Percentiles rank a stretch among this genome's conserved stretches.
Conservation (phyloP, 2,329 filamentous ascomycete genomes). For the Ustilaginoidea virens region DNA sequence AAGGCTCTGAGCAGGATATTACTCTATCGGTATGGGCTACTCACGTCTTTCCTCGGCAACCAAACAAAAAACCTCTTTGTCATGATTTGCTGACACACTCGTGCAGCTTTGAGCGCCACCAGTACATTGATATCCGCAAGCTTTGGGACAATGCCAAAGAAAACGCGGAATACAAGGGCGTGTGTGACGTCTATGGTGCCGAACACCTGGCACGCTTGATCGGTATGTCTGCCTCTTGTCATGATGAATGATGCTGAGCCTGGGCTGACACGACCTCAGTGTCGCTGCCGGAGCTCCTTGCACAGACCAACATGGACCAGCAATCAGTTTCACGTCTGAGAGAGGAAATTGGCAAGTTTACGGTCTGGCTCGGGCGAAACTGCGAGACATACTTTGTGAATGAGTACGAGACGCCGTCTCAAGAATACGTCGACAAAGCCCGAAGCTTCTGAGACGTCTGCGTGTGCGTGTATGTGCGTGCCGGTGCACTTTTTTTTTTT, state of each 20-base stretch:
- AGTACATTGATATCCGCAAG: conserved; percentile 67
- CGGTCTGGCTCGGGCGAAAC: conserved; percentile 68
- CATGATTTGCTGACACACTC: background rate
- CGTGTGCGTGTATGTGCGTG: background rate
- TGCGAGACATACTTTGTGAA: conserved; percentile 62
- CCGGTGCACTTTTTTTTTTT: background rate
- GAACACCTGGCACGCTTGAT: conserved; percentile 84
- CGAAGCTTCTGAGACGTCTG: conserved; percentile 21
- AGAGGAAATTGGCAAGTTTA: conserved; percentile 78
- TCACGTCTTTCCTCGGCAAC: background rate
- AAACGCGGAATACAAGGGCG: conserved; percentile 52
- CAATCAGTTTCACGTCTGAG: conserved; percentile 79
- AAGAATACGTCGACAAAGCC: conserved; percentile 58
- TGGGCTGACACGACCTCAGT: conserved; percentile 33
- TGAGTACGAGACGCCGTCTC: conserved; percentile 57
- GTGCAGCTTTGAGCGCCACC: conserved; percentile 71
- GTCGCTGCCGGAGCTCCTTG: conserved; percentile 79
- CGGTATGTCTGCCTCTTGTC: conserved; percentile 37
- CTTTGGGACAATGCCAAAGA: conserved; percentile 48
- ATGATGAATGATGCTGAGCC: no score
- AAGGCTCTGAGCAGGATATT: conserved; percentile 76
- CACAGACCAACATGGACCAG: conserved; percentile 95
- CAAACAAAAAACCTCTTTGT: no score
- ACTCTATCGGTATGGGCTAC: conserved; percentile 51
- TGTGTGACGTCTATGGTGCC: conserved; percentile 76